Conservation (phyloP, 2,329 filamentous ascomycete species). For the Orbilia javanica region DNA sequence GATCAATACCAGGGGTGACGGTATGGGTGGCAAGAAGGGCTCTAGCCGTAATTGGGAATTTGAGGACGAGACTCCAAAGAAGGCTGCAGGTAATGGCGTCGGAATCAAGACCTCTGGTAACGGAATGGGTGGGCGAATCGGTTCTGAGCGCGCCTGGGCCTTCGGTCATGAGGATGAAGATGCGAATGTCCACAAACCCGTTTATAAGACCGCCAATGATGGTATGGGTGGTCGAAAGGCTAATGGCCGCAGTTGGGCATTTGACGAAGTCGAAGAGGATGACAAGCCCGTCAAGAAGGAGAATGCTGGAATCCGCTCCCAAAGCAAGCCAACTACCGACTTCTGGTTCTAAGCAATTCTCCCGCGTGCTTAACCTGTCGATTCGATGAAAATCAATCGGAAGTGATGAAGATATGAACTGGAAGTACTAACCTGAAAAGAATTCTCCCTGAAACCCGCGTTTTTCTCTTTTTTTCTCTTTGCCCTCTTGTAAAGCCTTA, state of each 20-base stretch:
- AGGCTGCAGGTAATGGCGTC: conserved; percentile 68
- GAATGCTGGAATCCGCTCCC: conserved; percentile 57
- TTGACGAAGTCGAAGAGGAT: conserved; percentile 68
- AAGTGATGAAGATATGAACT: conserved; percentile 58
- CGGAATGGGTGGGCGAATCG: conserved; percentile 75
- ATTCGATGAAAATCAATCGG: conserved; percentile 23
- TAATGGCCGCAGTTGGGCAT: conserved; percentile 71
- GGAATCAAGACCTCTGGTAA: conserved; percentile 72
- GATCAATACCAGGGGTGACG: conserved; percentile 61
- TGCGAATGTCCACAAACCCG: conserved; percentile 68
- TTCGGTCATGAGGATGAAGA: conserved; percentile 69
- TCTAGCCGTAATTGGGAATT: conserved; percentile 69
- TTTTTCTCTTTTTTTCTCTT: conserved; percentile 25
- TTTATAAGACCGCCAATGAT: conserved; percentile 71
- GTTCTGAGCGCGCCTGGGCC: conserved; percentile 71
- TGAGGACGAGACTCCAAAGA: conserved; percentile 71
- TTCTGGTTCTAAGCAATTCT: conserved; percentile 64
- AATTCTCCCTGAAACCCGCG: conserved; percentile 33
- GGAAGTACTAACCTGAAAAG: conserved; percentile 40
- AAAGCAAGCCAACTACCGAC: conserved; percentile 62
- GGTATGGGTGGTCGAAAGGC: conserved; percentile 76
- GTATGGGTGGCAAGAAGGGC: conserved; percentile 60
- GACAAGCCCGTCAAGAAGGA: conserved; percentile 62
- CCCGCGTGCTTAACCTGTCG: background rate
- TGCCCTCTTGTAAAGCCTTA: conserved; percentile 28